Evolutionary conservation across 202 grass and related monocot species (phyloP).

Genomic region (Dendrocalamus latiflorus): DNA sequence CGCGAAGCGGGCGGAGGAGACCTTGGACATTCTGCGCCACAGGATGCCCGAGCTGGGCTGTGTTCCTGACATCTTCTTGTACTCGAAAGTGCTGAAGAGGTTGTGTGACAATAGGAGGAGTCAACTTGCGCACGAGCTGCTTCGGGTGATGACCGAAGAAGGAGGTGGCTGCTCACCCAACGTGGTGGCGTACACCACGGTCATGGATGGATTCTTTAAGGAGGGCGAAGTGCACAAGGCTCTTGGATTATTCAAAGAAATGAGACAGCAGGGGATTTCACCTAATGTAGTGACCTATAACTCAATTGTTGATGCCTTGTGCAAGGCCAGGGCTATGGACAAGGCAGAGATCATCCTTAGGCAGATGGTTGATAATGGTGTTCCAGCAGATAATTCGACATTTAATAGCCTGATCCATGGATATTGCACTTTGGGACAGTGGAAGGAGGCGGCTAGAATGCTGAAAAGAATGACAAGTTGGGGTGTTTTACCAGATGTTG

Average conservation of each 20-base stretch:
- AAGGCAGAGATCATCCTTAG: neutral
- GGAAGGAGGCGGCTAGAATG: neutral
- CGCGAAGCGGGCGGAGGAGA: too few species aligned
- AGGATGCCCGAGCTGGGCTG: constrained; percentile 10
- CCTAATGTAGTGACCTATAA: neutral
- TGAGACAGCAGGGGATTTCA: neutral
- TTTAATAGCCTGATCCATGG: neutral
- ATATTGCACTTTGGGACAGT: neutral
- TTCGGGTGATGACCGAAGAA: neutral
- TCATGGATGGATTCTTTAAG: neutral
- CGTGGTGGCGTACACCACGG: neutral
- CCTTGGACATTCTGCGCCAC: neutral
- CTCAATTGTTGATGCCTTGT: neutral
- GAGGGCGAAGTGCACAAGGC: neutral
- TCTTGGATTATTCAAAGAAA: neutral
- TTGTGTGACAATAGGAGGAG: neutral
- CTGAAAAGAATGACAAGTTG: neutral
- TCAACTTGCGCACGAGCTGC: neutral
- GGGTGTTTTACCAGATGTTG: neutral
- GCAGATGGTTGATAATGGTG: neutral
- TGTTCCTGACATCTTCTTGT: neutral
- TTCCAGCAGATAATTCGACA: neutral
- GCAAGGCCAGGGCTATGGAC: neutral
- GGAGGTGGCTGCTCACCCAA: neutral
- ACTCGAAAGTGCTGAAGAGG: neutral